Conservation (phyloP, 2,329 filamentous ascomycete species). For the Arthrobotrys megalospora region DNA sequence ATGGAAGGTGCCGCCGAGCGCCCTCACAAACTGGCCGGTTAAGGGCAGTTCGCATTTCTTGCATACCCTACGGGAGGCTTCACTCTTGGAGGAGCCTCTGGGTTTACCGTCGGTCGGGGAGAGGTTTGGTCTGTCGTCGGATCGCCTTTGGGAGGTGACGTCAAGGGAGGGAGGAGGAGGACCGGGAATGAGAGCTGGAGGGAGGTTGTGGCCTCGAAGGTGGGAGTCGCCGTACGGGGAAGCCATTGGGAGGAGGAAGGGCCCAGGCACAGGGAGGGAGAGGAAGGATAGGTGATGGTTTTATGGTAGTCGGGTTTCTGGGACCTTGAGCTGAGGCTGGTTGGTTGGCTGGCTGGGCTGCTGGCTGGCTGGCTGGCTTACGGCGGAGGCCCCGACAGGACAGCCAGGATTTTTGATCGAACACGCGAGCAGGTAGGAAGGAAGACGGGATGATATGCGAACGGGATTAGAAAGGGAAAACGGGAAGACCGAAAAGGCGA, state of each 20-base stretch:
- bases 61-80: constrained; percentile 72
- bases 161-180: constrained; percentile 28
- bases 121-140: constrained; percentile 49
- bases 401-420: not conserved
- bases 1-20: constrained; percentile 93
- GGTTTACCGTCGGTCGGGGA: constrained; percentile 57
- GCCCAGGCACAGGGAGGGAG: not conserved
- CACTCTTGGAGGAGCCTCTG: constrained; percentile 47
- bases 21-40: constrained; percentile 95
- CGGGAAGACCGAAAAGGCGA: constrained; percentile 37
- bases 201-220: constrained; percentile 48
- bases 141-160: constrained; percentile 36
- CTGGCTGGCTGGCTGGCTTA: not conserved
- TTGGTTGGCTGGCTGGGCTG: not conserved
- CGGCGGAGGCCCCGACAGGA: constrained; percentile 5
- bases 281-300: constrained; percentile 1
- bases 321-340: constrained; percentile 9
- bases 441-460: constrained; percentile 26
- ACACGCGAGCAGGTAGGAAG: constrained; percentile 30
- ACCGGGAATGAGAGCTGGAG: constrained; percentile 41
- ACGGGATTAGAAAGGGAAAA: constrained; percentile 29
- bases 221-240: constrained; percentile 59
- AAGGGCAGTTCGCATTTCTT: constrained; percentile 90
- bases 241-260: constrained; percentile 48
- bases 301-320: not conserved